Base-by-base conservation (phyloP, 371 early-diverging fungal species). In the Umbelopsis sp. region DNA sequence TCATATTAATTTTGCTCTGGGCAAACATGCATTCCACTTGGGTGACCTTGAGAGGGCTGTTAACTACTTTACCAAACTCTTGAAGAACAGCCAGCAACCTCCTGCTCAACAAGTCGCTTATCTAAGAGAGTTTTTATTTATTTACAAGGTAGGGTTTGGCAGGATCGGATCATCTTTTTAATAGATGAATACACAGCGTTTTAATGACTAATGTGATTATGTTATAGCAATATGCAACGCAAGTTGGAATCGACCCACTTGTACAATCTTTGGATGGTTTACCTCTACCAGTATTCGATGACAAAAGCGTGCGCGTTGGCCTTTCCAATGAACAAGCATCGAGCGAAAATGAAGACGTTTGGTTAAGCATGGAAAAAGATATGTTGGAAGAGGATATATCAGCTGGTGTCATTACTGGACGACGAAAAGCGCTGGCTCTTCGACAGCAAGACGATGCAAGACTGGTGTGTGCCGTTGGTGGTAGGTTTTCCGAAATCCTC, bases 1-100 rank as follows among this genome's bases (percentile, higher is more conserved):
- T 65, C 95, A 96, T 75, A 87, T 96, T 63, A 86, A 94, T 69
- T 95, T 95, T 73, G 89, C 93, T 1, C 82, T 96, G 3, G 97
- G 95, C 0, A 80, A 92, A 38, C 94, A 94, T 72, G 80, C 87
- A 0, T 88, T 80, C 37, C 87, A 89, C 72, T 69, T 89, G n/a
- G 87, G 86, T 9, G 78, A 80, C 14, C 70, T 89, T 22, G 82
- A 86, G 48, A 83, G 83, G 20, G 86, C 89, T 0, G 77, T 88
- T 9, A 73, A 77, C 1, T 86, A 87, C 74, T 94, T 92, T 72
- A 76, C 82, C 9, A 87, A 86, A 71, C 82, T 93, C n/a, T 74
- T 95, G 48, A 76, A 84, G 0, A 86, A 87, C 57, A 87, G 86
- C 38, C 80, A 84, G 35, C 93, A 94, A 65, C 75, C 89, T 1